A percentile compares a stretch with the other conserved stretches of the same genome.
phyloP scores from a whole-genome alignment of 352 stramenopile species.

The Pythium dissimile region DNA sequence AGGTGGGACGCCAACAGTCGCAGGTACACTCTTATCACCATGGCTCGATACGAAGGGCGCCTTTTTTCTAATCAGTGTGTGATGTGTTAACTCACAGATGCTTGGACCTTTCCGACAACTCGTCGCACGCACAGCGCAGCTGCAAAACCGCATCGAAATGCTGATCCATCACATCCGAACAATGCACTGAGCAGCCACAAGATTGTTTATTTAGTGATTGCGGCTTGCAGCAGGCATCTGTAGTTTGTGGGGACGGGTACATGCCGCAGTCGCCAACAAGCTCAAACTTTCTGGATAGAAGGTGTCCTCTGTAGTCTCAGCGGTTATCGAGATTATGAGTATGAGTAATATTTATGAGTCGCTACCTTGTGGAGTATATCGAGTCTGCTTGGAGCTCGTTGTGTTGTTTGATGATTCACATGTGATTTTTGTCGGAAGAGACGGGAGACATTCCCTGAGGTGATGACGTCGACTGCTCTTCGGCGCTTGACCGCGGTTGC shows the following conservation, averaged over 20 bases:
- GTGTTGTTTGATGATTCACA: background rate
- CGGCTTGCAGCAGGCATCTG: background rate
- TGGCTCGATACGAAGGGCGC: background rate
- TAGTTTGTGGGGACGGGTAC: no score
- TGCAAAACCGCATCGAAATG: conserved; percentile 50
- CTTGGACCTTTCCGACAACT: conserved; percentile 44
- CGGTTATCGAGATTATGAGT: conserved; percentile 1
- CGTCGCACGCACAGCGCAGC: conserved; percentile 40
- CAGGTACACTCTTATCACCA: conserved; percentile 24
- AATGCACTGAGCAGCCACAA: conserved; percentile 2
- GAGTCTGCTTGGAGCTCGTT: background rate
- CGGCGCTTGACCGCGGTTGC: no score
- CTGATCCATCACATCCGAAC: conserved; percentile 27
- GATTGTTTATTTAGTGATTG: conserved; percentile 12
- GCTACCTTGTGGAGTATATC: background rate
- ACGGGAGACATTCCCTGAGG: no score
- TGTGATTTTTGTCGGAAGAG: no score
- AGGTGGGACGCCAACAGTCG: conserved; percentile 40
- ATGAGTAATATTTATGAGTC: conserved; percentile 17
- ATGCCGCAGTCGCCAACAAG: no score
- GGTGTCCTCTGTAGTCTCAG: conserved; percentile 7
- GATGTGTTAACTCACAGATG: conserved; percentile 20
- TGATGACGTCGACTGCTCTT: no score
- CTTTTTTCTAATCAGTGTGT: background rate
- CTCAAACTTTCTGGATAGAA: no score